phyloP scores from a whole-genome alignment of 2,329 filamentous ascomycete genomes.

The Trichoderma sp. region DNA sequence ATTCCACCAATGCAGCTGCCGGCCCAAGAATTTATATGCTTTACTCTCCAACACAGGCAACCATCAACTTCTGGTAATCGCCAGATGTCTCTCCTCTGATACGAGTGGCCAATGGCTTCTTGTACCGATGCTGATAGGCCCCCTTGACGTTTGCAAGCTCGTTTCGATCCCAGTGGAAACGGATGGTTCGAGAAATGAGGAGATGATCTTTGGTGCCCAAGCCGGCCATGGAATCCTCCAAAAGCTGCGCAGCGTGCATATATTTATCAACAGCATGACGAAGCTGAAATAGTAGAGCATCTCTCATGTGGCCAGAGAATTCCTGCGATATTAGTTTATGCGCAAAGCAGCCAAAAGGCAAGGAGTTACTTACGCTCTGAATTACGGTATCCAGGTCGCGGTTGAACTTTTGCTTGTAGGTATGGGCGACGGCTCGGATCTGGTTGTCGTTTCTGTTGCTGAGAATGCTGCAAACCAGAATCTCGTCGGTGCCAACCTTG shows the following conservation, averaged over 20 bases:
- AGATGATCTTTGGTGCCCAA: slow-evolving; percentile 83
- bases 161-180: slow-evolving; percentile 78
- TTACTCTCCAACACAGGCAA: slow-evolving; percentile 64
- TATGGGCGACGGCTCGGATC: slow-evolving; percentile 75
- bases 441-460: slow-evolving; percentile 77
- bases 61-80: slow-evolving; percentile 75
- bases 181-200: slow-evolving; percentile 74
- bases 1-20: background rate
- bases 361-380: slow-evolving; percentile 55
- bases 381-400: slow-evolving; percentile 72
- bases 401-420: slow-evolving; percentile 73
- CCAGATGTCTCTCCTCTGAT: slow-evolving; percentile 84
- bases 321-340: slow-evolving; percentile 48
- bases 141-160: slow-evolving; percentile 76
- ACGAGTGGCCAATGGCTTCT: slow-evolving; percentile 64
- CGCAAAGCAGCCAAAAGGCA: background rate
- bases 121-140: slow-evolving; percentile 73
- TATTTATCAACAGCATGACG: slow-evolving; percentile 75
- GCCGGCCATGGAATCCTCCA: slow-evolving; percentile 89
- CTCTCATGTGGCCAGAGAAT: slow-evolving; percentile 91
- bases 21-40: background rate
- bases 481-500: slow-evolving; percentile 70
- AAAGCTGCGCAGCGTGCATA: slow-evolving; percentile 75
- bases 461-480: slow-evolving; percentile 77
- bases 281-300: slow-evolving; percentile 80